A percentile compares a stretch with the other conserved stretches of the same genome.
Conservation (phyloP, 2,329 filamentous ascomycete species). For the Eutypa lata region DNA sequence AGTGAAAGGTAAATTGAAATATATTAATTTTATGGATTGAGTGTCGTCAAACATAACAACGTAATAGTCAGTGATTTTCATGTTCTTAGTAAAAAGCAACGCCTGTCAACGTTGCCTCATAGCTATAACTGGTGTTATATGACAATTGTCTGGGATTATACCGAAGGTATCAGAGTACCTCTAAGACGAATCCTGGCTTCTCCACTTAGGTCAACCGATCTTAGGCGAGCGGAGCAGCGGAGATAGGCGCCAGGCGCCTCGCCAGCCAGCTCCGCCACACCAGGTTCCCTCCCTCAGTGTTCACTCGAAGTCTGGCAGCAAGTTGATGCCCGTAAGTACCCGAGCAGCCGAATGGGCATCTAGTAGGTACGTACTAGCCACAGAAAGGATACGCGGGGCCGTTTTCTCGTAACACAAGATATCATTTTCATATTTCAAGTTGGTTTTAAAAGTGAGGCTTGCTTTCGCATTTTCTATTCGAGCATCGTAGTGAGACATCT, state of each 20-base stretch:
- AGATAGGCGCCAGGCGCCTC: conserved; percentile 2
- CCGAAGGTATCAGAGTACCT: background rate
- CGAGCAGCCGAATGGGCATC: background rate
- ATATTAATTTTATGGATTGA: too few relatives aligned
- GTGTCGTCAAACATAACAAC: too few relatives aligned
- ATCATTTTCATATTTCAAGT: background rate
- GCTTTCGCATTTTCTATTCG: too few relatives aligned
- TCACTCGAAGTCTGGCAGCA: background rate
- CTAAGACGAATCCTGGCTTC: background rate
- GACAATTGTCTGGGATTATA: too few relatives aligned
- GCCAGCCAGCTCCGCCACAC: conserved; percentile 1
- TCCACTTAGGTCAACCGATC: conserved; percentile 37
- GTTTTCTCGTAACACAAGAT: background rate
- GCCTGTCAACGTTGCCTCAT: too few relatives aligned
- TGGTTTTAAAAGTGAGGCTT: background rate
- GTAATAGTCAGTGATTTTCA: background rate
- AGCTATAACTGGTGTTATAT: too few relatives aligned
- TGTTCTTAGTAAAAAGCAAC: too few relatives aligned
- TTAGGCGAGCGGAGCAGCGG: conserved; percentile 18
- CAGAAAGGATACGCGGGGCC: background rate
- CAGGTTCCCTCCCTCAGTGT: background rate
- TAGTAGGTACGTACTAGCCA: too few relatives aligned
- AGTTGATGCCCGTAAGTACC: background rate
- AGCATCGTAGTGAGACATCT: background rate
- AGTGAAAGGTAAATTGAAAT: background rate